Evolutionary conservation across 2,329 filamentous ascomycete species (phyloP), one percentile per base, ranked within the genome.

Genomic region (Herpotrichia juniperi): DNA sequence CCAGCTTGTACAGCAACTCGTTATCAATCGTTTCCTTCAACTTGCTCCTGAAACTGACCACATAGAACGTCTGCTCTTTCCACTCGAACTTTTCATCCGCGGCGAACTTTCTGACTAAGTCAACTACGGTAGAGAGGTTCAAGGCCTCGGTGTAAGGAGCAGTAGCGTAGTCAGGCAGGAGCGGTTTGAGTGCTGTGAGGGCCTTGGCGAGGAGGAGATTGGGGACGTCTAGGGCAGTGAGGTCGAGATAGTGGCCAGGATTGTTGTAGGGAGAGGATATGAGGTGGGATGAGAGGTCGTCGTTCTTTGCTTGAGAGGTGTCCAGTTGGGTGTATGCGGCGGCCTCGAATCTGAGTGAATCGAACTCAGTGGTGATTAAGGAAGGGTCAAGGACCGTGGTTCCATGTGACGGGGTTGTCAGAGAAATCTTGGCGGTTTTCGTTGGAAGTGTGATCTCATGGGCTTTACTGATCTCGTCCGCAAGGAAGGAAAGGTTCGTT

Each of bases 11-110:
- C 32, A 96, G 81, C 52, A 88, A 81, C 10, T 83, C 83, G 53
- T 85, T 85, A 56, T 91, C 85, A 1, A 87, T 88, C 11, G 80
- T 83, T 1, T 82, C 79, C 31, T 86, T 85, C 50, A 96, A 84
- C 58, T 81, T 83, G 5, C 89, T 93, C 14, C 90, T 83, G 74
- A 96, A 96, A 4, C 87, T 87, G 34, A 96, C 91, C 50, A 94
- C 86, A 74, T 93, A 96, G 77, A 93, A 96, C 24, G 78, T 81
- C 51, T 80, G 82, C 53, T 81, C 78, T 51, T 79, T 82, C 55
- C 55, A 58, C 21, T 48, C 4, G 19, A 49, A 74, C 5, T 74
- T 74, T 11, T 81, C 80, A 8, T 75, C 69, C 2, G 63, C 61
- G 10, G 79, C 75, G 2, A 92, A 76, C 1, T 76, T 66, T 50